Base-by-base conservation (phyloP, 2,329 filamentous ascomycete species). In the Apiospora sp. region DNA sequence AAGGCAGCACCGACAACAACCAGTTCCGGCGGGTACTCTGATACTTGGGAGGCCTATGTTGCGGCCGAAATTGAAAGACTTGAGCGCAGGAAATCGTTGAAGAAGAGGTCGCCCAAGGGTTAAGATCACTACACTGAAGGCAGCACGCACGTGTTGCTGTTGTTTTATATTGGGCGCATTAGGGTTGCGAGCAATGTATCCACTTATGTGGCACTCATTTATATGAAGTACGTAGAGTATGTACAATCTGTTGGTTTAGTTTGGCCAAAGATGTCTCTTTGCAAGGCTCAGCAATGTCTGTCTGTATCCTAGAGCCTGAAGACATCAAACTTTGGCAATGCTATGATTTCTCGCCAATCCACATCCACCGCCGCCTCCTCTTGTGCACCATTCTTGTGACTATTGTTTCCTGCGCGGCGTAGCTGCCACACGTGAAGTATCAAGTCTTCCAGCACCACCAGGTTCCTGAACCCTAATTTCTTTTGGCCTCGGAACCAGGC, bases 381-480 rank as follows among this genome's bases (percentile, higher is more conserved):
- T 24, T 10, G 24, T 10, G 3, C 5, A 19, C n/a, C 41, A 3
- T 44, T 19, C 13, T 13, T 30, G 14, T n/a, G 19, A 19, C 13
- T 46, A n/a, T 30, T 34, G 16, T 8, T 41, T 6, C 19, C 12
- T 14, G 44, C 67, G n/a, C 10, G 69, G 19, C 74, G 74, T 68
- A 77, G 74, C 46, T 77, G 72, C 81, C 81, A 83, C n/a, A 82
- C 64, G 30, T 77, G 75, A 34, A 74, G 74, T 5, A 81, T 78
- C 41, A 82, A 78, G 30, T 82, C 79, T 44, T 79, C 76, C 1
- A 82, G 74, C 2, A 80, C 75, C 8, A 78, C 78, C 14, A 82
- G 75, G 67, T 80, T 83, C 41, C 77, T 76, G 64, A 83, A 82
- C 1, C 82, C 82, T 27, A 82, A 77, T 10, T 78, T 79, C n/a